Conservation (phyloP, 2,329 filamentous ascomycete genomes). For the Penicillium sp. region DNA sequence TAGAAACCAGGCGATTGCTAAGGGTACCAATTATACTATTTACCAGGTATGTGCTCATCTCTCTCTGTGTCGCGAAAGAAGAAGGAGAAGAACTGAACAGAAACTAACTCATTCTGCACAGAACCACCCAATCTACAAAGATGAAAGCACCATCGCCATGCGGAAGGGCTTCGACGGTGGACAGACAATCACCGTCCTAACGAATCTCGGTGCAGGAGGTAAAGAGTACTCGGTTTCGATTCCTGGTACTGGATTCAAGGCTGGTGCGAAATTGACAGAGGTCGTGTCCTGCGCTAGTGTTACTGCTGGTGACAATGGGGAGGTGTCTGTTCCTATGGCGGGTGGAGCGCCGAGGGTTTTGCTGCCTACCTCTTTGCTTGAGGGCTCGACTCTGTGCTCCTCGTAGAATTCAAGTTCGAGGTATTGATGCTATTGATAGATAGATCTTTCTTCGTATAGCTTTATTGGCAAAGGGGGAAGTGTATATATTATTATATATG, state of each 20-base stretch:
- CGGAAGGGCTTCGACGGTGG: constrained; percentile 42
- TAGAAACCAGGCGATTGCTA: constrained; percentile 43
- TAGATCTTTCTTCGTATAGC: background rate
- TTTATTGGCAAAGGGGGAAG: too few species aligned
- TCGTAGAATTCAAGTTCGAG: background rate
- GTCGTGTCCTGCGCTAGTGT: constrained; percentile 40
- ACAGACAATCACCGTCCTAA: constrained; percentile 42
- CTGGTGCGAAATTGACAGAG: constrained; percentile 27
- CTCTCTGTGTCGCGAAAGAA: background rate
- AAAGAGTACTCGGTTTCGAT: constrained; percentile 27
- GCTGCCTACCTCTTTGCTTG: constrained; percentile 19
- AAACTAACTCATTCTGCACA: constrained; percentile 6
- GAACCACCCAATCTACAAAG: constrained; percentile 45
- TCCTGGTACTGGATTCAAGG: constrained; percentile 22
- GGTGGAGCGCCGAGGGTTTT: constrained; percentile 45
- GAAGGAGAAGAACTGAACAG: background rate
- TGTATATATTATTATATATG: too few species aligned
- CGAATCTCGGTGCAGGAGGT: constrained; percentile 38
- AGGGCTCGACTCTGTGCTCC: constrained; percentile 13
- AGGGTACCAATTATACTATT: constrained; percentile 38
- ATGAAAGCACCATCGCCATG: constrained; percentile 45
- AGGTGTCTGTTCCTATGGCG: constrained; percentile 44
- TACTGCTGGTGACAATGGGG: constrained; percentile 44
- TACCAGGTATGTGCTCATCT: constrained; percentile 28
- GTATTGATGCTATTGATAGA: background rate